phyloP scores from a whole-genome alignment of 192 early-diverging fungal species.

The Podochytrium sp. region DNA sequence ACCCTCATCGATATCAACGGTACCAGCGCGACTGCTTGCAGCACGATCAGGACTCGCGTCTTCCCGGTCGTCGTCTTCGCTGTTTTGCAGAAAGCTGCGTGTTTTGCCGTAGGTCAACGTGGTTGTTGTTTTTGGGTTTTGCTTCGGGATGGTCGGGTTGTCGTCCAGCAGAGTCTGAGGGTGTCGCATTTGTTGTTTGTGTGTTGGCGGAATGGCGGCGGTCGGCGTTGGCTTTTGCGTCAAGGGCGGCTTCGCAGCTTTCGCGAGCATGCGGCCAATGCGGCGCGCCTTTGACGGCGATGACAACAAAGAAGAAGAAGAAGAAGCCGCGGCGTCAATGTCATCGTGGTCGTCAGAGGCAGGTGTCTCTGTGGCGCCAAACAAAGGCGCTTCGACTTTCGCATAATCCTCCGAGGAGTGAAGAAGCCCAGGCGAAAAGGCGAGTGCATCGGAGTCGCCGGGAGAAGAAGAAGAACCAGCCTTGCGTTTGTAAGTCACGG shows the following conservation, averaged over 20 bases:
- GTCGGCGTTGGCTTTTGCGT: not conserved
- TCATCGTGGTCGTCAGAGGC: no score
- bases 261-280: no score
- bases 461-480: no score
- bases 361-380: no score
- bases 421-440: no score
- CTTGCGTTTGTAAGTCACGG: no score
- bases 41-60: not conserved
- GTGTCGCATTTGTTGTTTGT: not conserved
- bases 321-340: no score
- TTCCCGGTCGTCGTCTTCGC: not conserved
- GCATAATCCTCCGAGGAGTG: no score
- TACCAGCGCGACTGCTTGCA: not conserved
- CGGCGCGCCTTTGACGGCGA: not conserved
- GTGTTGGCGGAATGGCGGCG: not conserved
- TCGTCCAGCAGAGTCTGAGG: not conserved
- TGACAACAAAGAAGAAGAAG: not conserved
- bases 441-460: no score
- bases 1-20: slow-evolving; percentile 5
- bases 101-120: slow-evolving; percentile 16
- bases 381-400: no score
- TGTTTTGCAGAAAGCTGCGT: slow-evolving; percentile 23
- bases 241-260: not conserved
- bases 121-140: not conserved
- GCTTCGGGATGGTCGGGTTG: not conserved